phyloP scores from a whole-genome alignment of 2,329 filamentous ascomycete genomes.

The Fusarium longipes region DNA sequence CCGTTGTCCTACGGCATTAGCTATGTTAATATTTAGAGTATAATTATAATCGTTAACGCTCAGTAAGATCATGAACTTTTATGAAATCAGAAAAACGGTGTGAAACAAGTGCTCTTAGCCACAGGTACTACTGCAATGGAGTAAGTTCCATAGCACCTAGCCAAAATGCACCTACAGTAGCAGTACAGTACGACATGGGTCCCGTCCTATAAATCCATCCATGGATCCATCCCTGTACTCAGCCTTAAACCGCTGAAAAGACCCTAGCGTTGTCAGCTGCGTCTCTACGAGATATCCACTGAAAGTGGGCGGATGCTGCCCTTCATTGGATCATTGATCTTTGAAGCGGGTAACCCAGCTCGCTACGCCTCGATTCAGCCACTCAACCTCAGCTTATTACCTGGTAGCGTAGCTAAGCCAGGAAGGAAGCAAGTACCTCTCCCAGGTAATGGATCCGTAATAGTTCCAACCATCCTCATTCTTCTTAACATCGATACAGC shows the following conservation, averaged over 20 bases:
- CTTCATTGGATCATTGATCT: conserved; percentile 3
- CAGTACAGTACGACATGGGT: conserved; percentile 6
- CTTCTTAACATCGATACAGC: background rate
- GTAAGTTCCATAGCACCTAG: no score
- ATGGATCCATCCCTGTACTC: conserved; percentile 38
- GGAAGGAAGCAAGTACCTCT: background rate
- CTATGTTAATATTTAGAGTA: background rate
- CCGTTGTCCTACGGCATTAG: background rate
- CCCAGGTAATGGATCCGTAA: no score
- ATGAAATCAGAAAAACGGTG: conserved; percentile 16
- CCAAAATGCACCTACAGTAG: conserved; percentile 13
- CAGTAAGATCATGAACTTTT: conserved; percentile 18
- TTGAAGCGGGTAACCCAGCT: conserved; percentile 14
- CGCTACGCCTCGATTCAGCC: conserved; percentile 37
- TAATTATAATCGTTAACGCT: background rate
- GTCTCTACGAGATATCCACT: conserved; percentile 19
- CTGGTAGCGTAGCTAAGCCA: background rate
- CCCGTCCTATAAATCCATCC: no score
- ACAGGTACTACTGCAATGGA: background rate
- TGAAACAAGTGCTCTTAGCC: conserved; percentile 4
- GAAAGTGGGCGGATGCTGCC: conserved; percentile 25
- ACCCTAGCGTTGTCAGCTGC: conserved; percentile 42
- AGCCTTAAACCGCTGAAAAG: conserved; percentile 43
- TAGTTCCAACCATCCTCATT: background rate
- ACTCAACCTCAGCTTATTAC: conserved; percentile 31